A percentile compares a stretch with the other conserved stretches of the same genome.
Evolutionary conservation across 306 rosid species (phyloP).

Genomic region (Psophocarpus tetragonolobus): DNA sequence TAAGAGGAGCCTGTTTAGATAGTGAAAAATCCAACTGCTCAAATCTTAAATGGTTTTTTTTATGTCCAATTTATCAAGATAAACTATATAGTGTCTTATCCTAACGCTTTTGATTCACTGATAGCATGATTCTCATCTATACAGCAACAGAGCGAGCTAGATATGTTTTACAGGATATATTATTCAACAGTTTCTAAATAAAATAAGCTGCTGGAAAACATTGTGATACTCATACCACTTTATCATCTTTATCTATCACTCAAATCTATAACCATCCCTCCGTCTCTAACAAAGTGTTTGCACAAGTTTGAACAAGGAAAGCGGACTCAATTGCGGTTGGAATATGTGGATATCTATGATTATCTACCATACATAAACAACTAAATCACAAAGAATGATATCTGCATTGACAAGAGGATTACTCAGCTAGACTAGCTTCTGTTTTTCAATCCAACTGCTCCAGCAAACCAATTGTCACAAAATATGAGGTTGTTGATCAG

Average conservation of each 20-base stretch:
- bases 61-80: neutral
- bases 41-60: neutral
- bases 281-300: slow-evolving; percentile 33
- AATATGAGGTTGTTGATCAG: slow-evolving; percentile 65
- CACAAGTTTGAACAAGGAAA: slow-evolving; percentile 38
- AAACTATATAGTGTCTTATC: neutral
- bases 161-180: neutral
- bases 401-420: slow-evolving; percentile 23
- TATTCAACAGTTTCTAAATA: slow-evolving; percentile 20
- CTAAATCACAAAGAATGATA: slow-evolving; percentile 38
- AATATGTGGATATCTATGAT: too few relatives aligned
- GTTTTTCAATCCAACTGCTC: slow-evolving; percentile 24
- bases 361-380: slow-evolving; percentile 36
- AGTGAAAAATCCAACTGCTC: neutral
- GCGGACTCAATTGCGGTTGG: slow-evolving; percentile 27
- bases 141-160: neutral
- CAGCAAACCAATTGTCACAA: slow-evolving; percentile 49
- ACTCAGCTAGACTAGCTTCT: slow-evolving; percentile 27
- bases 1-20: neutral
- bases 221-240: neutral
- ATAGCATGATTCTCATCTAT: neutral
- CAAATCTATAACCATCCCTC: slow-evolving; percentile 28
- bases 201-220: neutral
- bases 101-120: neutral
- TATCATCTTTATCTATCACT: slow-evolving; percentile 46